Evolutionary conservation across 2,329 filamentous ascomycete species (phyloP).

Genomic region (Clonostachys chloroleuca): DNA sequence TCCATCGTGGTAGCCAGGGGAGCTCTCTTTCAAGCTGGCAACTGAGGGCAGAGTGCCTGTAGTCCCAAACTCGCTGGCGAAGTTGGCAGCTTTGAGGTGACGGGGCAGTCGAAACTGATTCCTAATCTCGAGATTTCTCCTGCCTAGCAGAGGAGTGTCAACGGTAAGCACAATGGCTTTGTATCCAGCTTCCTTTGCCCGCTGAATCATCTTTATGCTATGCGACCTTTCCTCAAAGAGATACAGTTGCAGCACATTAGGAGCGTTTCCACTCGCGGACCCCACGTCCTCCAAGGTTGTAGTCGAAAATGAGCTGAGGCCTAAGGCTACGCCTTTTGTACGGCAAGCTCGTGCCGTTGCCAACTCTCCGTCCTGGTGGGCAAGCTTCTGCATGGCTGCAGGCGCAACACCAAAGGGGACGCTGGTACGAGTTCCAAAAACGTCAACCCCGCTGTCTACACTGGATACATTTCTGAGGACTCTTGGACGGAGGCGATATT

Average conservation of each 20-base stretch:
- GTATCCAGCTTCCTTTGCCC: too few species aligned
- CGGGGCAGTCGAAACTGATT: constrained; percentile 28
- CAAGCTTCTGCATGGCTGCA: constrained; percentile 45
- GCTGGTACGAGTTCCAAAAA: too few species aligned
- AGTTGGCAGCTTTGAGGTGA: constrained; percentile 33
- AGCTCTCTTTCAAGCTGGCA: constrained; percentile 28
- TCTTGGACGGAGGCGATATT: too few species aligned
- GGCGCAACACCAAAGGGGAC: constrained; percentile 46
- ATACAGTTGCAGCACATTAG: too few species aligned
- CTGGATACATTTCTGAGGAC: too few species aligned
- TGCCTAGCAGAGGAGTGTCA: neutral
- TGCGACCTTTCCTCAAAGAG: too few species aligned
- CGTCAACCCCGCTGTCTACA: too few species aligned
- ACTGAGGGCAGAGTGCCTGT: constrained; percentile 26
- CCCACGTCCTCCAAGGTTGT: neutral
- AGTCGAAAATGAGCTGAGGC: constrained; percentile 33
- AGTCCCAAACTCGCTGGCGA: constrained; percentile 47
- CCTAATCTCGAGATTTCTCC: constrained; percentile 39
- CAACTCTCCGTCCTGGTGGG: constrained; percentile 44
- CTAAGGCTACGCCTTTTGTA: constrained; percentile 35
- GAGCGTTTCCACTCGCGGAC: neutral
- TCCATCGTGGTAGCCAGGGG: constrained; percentile 7
- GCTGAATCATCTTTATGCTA: too few species aligned
- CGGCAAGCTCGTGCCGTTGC: constrained; percentile 39
- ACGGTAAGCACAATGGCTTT: too few species aligned